phyloP scores from a whole-genome alignment of 106 monocot species.

The Dioscorea zingiberensis region DNA sequence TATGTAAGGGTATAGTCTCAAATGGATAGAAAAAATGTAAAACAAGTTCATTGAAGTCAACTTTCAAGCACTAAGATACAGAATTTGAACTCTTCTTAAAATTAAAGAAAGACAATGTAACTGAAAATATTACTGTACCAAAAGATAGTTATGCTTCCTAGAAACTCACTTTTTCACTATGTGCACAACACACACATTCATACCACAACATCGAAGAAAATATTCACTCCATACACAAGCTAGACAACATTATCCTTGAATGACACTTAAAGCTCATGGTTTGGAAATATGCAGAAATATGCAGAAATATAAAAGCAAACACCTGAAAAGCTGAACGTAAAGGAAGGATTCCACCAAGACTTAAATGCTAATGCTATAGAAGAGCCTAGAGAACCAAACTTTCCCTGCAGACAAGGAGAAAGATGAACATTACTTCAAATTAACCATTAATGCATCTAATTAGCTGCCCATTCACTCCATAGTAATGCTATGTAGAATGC shows the following conservation, averaged over 20 bases:
- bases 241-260: background rate
- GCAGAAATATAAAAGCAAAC: background rate
- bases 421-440: background rate
- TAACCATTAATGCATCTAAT: no score
- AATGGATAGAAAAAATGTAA: no score
- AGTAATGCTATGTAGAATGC: no score
- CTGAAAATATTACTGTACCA: no score
- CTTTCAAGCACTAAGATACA: no score
- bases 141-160: no score
- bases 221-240: background rate
- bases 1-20: no score
- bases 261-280: background rate
- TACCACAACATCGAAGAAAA: no score
- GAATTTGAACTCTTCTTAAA: no score
- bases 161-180: background rate
- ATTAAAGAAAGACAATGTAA: no score
- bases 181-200: background rate
- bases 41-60: no score
- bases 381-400: slow-evolving; percentile 61
- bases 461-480: no score
- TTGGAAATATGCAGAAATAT: background rate
- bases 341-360: slow-evolving; percentile 97
- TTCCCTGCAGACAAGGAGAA: slow-evolving; percentile 49
- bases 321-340: slow-evolving; percentile 97
- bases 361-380: slow-evolving; percentile 81